Conservation (phyloP, 768 basidiomycete species). For the Lentinula sp. region DNA sequence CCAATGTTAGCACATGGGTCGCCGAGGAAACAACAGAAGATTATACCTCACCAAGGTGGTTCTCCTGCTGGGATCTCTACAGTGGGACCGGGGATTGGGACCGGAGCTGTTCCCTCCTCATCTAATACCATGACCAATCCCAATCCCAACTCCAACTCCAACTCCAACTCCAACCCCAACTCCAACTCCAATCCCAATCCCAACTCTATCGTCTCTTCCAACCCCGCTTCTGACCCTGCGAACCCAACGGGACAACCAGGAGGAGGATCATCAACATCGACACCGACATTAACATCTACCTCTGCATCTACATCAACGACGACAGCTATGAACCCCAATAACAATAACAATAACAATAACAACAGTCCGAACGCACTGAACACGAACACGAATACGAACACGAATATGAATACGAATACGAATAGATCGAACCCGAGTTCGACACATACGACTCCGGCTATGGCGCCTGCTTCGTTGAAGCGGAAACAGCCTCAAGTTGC, state of each 20-base stretch:
- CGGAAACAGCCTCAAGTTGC: conserved; percentile 28
- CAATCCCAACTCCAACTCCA: neutral
- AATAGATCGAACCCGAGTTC: conserved; percentile 20
- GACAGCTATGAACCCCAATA: no score
- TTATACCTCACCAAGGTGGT: conserved; percentile 27
- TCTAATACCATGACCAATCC: conserved; percentile 27
- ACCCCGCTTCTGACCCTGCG: neutral
- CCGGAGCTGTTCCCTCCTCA: conserved; percentile 22
- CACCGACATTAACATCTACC: no score
- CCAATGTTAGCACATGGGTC: conserved; percentile 33
- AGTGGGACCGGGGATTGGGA: conserved; percentile 11
- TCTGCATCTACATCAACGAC: no score
- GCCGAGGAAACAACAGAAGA: conserved; percentile 61
- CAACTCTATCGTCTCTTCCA: no score
- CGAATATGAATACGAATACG: no score
- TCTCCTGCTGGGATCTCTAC: conserved; percentile 13
- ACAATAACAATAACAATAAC: no score
- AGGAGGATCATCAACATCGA: no score
- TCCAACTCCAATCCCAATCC: conserved; percentile 13
- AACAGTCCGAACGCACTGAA: no score
- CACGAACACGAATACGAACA: no score
- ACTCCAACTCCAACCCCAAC: conserved; percentile 13
- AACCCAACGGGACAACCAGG: no score
- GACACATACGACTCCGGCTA: conserved; percentile 43
- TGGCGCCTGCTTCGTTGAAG: conserved; percentile 46